phyloP scores from a whole-genome alignment of 805 yeast species.

The Candida alai region DNA sequence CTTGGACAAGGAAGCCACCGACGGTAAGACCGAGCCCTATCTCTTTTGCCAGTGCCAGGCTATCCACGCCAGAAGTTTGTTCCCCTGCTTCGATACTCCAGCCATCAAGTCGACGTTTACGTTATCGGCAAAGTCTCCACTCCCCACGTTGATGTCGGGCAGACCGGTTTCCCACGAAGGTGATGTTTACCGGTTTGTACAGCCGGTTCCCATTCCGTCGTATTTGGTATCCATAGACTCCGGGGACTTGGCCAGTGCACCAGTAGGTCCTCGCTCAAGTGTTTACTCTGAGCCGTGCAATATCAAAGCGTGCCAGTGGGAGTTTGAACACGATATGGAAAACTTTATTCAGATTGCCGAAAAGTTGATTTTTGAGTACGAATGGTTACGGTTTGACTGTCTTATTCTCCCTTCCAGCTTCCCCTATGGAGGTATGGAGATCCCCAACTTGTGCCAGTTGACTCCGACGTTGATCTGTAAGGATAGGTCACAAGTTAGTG shows the following conservation, averaged over 20 bases:
- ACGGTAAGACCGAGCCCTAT: constrained; percentile 65
- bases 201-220: constrained; percentile 81
- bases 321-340: constrained; percentile 79
- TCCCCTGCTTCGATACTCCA: constrained; percentile 92
- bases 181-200: constrained; percentile 42
- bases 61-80: constrained; percentile 81
- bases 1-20: constrained; percentile 69
- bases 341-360: constrained; percentile 78
- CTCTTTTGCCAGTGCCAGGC: constrained; percentile 90
- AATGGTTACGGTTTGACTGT: constrained; percentile 81
- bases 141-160: constrained; percentile 76
- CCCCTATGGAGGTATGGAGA: constrained; percentile 96
- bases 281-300: constrained; percentile 76
- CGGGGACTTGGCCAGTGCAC: constrained; percentile 65
- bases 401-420: constrained; percentile 71
- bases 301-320: constrained; percentile 67
- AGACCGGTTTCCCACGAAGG: constrained; percentile 27
- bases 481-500: constrained; percentile 82
- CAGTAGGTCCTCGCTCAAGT: constrained; percentile 82
- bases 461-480: constrained; percentile 86
- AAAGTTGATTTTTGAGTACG: constrained; percentile 68
- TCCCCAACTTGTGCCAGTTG: constrained; percentile 85
- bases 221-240: constrained; percentile 82
- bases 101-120: constrained; percentile 66
- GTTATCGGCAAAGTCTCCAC: constrained; percentile 56